These are phyloP conservation scores for Trypanosoma boissoni DNA, from an alignment of 208 protist genomes.

Conservation along the genomic window DNA sequence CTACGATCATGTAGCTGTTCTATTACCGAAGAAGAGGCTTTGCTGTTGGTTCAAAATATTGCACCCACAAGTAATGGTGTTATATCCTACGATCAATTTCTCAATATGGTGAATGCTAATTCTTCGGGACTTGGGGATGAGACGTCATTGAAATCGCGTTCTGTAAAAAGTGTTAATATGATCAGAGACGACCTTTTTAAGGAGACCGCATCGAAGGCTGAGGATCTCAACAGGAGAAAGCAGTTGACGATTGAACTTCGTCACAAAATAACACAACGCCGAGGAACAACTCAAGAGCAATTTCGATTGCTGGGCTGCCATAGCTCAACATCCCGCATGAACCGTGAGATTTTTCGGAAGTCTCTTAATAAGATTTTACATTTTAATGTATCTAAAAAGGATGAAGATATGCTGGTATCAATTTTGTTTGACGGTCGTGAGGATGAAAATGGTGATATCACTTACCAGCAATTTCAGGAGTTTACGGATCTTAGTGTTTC, in stretches of 20 bases:
- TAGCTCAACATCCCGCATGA: conserved; percentile 64
- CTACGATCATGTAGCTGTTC: conserved; percentile 77
- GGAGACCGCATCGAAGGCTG: conserved; percentile 26
- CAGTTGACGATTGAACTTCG: conserved; percentile 61
- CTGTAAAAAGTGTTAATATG: conserved; percentile 72
- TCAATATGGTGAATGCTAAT: conserved; percentile 54
- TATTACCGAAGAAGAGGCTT: conserved; percentile 79
- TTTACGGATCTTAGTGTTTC: conserved; percentile 51
- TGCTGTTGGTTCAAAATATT: conserved; percentile 76
- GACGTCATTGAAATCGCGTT: conserved; percentile 50
- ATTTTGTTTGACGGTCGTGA: conserved; percentile 81
- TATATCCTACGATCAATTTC: conserved; percentile 80
- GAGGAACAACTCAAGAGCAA: conserved; percentile 72
- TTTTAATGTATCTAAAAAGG: conserved; percentile 67
- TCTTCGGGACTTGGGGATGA: conserved; percentile 69
- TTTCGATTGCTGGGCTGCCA: conserved; percentile 75
- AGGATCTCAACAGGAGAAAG: conserved; percentile 38
- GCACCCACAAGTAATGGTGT: conserved; percentile 56
- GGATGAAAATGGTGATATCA: conserved; percentile 80
- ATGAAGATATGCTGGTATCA: conserved; percentile 78
- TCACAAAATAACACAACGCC: conserved; percentile 80
- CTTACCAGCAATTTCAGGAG: conserved; percentile 85
- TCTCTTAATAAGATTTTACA: conserved; percentile 82
- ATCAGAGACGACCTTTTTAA: conserved; percentile 45
- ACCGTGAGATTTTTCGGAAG: conserved; percentile 63